Evolutionary conservation across 2,329 filamentous ascomycete genomes (phyloP).

Genomic region (Celoporthe dispersa): DNA sequence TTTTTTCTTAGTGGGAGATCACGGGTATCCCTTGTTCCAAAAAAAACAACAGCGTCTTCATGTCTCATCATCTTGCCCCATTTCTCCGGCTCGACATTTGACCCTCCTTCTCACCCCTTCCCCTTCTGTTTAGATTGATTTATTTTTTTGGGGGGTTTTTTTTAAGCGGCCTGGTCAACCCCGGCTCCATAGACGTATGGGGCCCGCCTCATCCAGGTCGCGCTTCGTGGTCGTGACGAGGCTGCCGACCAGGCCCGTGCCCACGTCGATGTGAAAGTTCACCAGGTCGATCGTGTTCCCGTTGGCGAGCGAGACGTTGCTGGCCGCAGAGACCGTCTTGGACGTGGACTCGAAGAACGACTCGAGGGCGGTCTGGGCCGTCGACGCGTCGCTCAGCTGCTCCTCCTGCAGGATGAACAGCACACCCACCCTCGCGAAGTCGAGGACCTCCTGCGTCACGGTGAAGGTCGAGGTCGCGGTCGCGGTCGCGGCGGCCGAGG

Average conservation of each 20-base stretch:
- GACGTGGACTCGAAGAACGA: slow-evolving; percentile 54
- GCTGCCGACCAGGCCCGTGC: slow-evolving; percentile 37
- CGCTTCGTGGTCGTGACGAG: slow-evolving; percentile 21
- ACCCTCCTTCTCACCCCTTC: not conserved
- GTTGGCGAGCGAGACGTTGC: slow-evolving; percentile 42
- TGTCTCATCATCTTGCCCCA: not conserved
- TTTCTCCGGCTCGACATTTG: not conserved
- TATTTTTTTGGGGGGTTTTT: no score
- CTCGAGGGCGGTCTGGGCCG: slow-evolving; percentile 59
- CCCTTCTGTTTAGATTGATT: not conserved
- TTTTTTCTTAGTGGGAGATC: not conserved
- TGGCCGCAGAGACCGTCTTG: slow-evolving; percentile 40
- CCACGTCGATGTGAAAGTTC: slow-evolving; percentile 48
- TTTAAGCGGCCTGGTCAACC: not conserved
- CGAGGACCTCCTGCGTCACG: slow-evolving; percentile 60
- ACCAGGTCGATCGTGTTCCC: slow-evolving; percentile 56
- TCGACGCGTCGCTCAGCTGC: slow-evolving; percentile 53
- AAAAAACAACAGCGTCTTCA: not conserved
- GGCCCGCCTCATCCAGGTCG: slow-evolving; percentile 4
- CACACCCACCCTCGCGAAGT: slow-evolving; percentile 67
- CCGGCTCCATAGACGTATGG: slow-evolving; percentile 5
- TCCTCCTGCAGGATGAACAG: slow-evolving; percentile 65
- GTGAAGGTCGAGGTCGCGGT: slow-evolving; percentile 45
- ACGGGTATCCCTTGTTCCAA: not conserved
- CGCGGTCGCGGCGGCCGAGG: slow-evolving; percentile 31